phyloP scores from a whole-genome alignment of 73 alveolate species.

The Symbiodinium pilosum region DNA sequence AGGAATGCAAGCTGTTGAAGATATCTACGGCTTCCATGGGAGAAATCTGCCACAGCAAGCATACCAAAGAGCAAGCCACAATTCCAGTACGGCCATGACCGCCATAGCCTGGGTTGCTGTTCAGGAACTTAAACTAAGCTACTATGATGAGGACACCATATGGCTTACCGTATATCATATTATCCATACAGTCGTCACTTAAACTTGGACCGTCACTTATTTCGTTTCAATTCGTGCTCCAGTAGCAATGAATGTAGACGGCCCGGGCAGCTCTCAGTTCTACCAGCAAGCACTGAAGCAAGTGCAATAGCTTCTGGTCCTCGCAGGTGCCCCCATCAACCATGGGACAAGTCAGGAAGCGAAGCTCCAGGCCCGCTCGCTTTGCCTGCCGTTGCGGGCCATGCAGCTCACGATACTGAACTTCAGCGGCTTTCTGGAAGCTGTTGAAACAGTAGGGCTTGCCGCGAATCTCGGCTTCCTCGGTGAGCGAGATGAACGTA shows the following conservation, averaged over 20 bases:
- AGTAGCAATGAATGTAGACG: background rate
- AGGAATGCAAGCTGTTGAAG: slow-evolving; percentile 4
- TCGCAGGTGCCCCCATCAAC: slow-evolving; percentile 78
- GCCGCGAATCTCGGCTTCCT: slow-evolving; percentile 74
- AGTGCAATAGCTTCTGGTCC: slow-evolving; percentile 5
- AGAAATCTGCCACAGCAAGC: background rate
- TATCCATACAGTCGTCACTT: no score
- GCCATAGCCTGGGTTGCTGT: no score
- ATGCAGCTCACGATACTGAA: background rate
- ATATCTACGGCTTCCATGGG: slow-evolving; percentile 39
- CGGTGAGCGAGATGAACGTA: slow-evolving; percentile 59
- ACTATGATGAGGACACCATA: no score
- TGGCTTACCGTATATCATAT: no score
- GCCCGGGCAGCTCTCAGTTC: background rate
- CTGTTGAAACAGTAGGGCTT: slow-evolving; percentile 61
- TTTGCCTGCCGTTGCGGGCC: slow-evolving; percentile 28
- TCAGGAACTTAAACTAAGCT: no score
- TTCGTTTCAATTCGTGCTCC: no score
- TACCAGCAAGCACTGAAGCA: background rate
- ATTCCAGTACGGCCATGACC: slow-evolving; percentile 31
- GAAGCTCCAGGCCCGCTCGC: slow-evolving; percentile 39
- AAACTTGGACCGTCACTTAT: no score
- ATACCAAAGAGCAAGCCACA: slow-evolving; percentile 52
- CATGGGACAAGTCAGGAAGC: slow-evolving; percentile 80
- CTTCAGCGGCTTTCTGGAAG: slow-evolving; percentile 50